Conservation (phyloP, 1,139 yeast species). For the Diutina neorugosa region DNA sequence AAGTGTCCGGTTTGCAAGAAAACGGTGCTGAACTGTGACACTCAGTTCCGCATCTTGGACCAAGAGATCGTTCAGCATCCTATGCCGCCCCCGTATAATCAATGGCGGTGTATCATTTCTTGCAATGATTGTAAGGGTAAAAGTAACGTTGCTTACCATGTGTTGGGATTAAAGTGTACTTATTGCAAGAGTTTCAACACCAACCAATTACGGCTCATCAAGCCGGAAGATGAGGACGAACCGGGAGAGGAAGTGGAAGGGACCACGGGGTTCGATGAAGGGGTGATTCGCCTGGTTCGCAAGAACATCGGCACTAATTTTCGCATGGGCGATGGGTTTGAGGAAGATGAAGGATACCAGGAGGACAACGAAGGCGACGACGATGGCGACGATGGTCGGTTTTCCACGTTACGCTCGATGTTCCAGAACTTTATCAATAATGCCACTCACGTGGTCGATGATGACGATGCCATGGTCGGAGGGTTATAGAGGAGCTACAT, state of each 20-base stretch:
- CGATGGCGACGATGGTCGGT: conserved; percentile 16
- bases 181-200: conserved; percentile 85
- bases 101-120: conserved; percentile 66
- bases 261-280: conserved; percentile 7
- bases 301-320: conserved; percentile 30
- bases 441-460: conserved; percentile 9
- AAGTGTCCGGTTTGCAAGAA: conserved; percentile 87
- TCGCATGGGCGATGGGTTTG: conserved; percentile 16
- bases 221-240: conserved; percentile 37
- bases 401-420: conserved; percentile 18
- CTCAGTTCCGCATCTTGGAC: conserved; percentile 77
- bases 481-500: background rate
- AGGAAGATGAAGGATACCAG: conserved; percentile 11
- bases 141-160: conserved; percentile 66
- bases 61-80: conserved; percentile 68
- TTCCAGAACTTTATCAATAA: conserved; percentile 30
- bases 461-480: background rate
- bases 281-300: conserved; percentile 20
- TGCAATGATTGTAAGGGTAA: conserved; percentile 90
- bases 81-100: conserved; percentile 66
- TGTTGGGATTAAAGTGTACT: conserved; percentile 76
- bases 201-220: conserved; percentile 51
- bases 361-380: conserved; percentile 11
- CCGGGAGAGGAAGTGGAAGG: conserved; percentile 8
- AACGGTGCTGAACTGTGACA: conserved; percentile 76